These are phyloP conservation scores for Echria macrotheca DNA, from an alignment of 495 filamentous ascomycete genomes.

Conservation along the genomic window DNA sequence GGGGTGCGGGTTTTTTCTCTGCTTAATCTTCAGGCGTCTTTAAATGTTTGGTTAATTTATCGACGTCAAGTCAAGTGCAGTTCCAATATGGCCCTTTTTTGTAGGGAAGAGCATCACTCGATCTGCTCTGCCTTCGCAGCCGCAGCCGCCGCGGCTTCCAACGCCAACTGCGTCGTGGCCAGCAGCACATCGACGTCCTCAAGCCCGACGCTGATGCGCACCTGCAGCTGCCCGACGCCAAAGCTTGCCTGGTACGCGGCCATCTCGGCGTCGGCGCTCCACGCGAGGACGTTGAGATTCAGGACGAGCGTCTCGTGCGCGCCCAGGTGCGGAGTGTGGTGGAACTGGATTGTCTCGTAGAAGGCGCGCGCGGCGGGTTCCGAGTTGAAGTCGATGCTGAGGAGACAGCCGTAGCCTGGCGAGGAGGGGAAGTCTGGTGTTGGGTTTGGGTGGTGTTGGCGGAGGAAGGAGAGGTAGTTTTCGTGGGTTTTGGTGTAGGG, in stretches of 20 bases:
- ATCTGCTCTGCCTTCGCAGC: no score
- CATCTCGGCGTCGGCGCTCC: slow-evolving; percentile 22
- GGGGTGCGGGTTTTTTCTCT: no score
- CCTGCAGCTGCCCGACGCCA: slow-evolving; percentile 26
- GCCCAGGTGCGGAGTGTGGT: slow-evolving; percentile 43
- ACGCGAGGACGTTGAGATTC: slow-evolving; percentile 35
- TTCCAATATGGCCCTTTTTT: no score
- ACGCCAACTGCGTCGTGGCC: slow-evolving; percentile 27
- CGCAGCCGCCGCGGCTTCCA: slow-evolving; percentile 28
- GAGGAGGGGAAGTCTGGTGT: slow-evolving; percentile 24
- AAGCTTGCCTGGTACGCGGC: slow-evolving; percentile 23
- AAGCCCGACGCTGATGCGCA: slow-evolving; percentile 38
- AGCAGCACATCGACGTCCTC: slow-evolving; percentile 34
- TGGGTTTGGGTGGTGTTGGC: no score
- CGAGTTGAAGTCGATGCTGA: slow-evolving; percentile 38
- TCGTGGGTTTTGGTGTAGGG: slow-evolving; percentile 22
- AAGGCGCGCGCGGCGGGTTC: slow-evolving; percentile 30
- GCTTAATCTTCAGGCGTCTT: no score
- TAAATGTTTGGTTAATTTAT: no score
- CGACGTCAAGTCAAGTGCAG: no score
- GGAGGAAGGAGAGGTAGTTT: slow-evolving; percentile 35
- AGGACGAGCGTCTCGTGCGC: slow-evolving; percentile 41
- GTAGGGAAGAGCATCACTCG: no score
- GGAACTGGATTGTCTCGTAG: slow-evolving; percentile 37
- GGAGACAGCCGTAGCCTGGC: slow-evolving; percentile 35